Conservation (phyloP, 352 stramenopile species). For the Globisporangium okanoganense region DNA sequence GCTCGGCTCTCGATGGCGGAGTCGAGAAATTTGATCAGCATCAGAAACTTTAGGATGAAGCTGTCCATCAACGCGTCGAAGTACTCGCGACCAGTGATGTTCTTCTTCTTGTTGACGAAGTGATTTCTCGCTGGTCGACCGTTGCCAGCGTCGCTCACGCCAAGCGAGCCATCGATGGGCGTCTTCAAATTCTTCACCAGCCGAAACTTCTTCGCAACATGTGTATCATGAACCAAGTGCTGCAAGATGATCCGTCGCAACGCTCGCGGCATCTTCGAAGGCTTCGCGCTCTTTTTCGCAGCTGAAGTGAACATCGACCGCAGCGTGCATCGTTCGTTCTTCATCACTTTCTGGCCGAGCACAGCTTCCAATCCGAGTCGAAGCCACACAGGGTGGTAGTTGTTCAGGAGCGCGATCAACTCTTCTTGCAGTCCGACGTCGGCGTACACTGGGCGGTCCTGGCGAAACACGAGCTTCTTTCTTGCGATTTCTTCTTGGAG, state of each 20-base stretch:
- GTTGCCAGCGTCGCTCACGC: constrained; percentile 32
- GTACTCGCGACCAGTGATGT: constrained; percentile 72
- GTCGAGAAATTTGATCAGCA: constrained; percentile 93
- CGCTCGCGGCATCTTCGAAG: constrained; percentile 44
- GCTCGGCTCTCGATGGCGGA: constrained; percentile 64
- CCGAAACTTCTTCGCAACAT: constrained; percentile 54
- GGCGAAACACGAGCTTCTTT: constrained; percentile 77
- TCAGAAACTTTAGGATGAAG: constrained; percentile 90
- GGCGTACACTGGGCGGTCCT: constrained; percentile 86
- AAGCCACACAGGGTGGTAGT: constrained; percentile 91
- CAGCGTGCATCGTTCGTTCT: constrained; percentile 53
- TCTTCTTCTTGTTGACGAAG: constrained; percentile 59
- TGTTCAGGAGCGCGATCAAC: constrained; percentile 84
- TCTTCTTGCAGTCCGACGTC: constrained; percentile 88
- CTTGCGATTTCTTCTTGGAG: constrained; percentile 69
- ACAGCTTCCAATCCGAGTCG: constrained; percentile 88
- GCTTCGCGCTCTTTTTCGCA: constrained; percentile 23
- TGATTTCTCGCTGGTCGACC: constrained; percentile 11
- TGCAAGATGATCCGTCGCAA: constrained; percentile 62
- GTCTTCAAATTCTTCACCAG: constrained; percentile 72
- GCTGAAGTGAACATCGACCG: constrained; percentile 38
- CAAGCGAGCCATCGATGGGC: constrained; percentile 51
- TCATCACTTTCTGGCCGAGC: constrained; percentile 56
- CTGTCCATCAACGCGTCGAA: constrained; percentile 83
- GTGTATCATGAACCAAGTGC: constrained; percentile 58